phyloP scores from a whole-genome alignment of 768 basidiomycete species.

The Xerocomus potaroensis region DNA sequence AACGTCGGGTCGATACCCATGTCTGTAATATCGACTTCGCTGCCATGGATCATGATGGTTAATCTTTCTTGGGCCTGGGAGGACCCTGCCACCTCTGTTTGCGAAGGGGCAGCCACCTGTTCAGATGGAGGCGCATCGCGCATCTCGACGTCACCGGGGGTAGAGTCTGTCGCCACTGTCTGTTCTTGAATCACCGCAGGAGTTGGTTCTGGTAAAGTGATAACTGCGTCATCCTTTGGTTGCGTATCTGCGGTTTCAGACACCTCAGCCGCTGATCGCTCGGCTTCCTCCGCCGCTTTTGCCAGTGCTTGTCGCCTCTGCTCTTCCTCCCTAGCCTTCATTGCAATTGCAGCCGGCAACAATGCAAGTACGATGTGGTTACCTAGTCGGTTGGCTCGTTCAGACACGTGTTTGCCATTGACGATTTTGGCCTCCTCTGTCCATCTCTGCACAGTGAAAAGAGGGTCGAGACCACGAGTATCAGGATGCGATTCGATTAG shows the following conservation, averaged over 20 bases:
- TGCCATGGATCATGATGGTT: constrained; percentile 89
- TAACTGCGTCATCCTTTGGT: constrained; percentile 12
- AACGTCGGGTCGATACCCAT: constrained; percentile 98
- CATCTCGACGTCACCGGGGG: constrained; percentile 47
- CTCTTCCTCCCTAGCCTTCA: constrained; percentile 42
- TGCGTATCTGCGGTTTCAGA: constrained; percentile 21
- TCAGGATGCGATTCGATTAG: constrained; percentile 44
- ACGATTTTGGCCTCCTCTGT: constrained; percentile 80
- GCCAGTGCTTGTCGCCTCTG: constrained; percentile 43
- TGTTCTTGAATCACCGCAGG: constrained; percentile 12
- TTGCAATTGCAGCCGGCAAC: constrained; percentile 73
- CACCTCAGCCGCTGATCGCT: constrained; percentile 28
- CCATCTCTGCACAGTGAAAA: constrained; percentile 85
- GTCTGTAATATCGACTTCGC: constrained; percentile 93
- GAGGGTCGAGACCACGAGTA: constrained; percentile 59
- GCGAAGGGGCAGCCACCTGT: constrained; percentile 14
- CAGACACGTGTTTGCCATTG: constrained; percentile 67
- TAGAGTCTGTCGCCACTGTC: constrained; percentile 30
- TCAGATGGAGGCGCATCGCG: constrained; percentile 32
- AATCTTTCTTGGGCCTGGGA: constrained; percentile 56
- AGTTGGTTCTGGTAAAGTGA: constrained; percentile 10
- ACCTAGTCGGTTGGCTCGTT: constrained; percentile 60
- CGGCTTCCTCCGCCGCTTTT: constrained; percentile 48
- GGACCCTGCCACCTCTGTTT: constrained; percentile 23
- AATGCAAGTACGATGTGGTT: constrained; percentile 72